Conservation (phyloP, 1,284 basidiomycete species). For the Naganishia sp. region DNA sequence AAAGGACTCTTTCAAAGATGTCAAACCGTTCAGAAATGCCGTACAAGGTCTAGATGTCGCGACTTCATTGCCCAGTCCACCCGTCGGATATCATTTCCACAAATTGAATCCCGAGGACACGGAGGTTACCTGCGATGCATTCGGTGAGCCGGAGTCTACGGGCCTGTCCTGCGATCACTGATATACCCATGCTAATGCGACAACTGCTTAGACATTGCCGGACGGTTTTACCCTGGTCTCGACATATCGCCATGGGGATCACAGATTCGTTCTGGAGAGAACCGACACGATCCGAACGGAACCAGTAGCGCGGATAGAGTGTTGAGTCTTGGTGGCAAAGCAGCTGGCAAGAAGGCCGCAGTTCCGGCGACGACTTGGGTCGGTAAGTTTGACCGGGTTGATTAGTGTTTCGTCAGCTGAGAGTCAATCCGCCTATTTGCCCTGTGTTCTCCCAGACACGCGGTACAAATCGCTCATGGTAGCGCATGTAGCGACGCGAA, state of each 20-base stretch:
- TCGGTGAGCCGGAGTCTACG: background rate
- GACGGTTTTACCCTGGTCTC: slow-evolving; percentile 14
- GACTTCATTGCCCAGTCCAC: slow-evolving; percentile 6
- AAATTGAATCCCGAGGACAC: slow-evolving; percentile 22
- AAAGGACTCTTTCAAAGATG: background rate
- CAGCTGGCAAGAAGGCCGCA: slow-evolving; percentile 7
- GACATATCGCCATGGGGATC: slow-evolving; percentile 9
- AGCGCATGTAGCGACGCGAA: slow-evolving; percentile 15
- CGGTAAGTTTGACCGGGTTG: background rate
- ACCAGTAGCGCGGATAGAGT: slow-evolving; percentile 9
- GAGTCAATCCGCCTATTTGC: background rate
- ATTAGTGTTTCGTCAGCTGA: no score
- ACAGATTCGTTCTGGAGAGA: background rate
- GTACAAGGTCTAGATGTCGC: background rate
- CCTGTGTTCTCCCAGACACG: background rate
- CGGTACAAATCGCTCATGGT: slow-evolving; percentile 25
- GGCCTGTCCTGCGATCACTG: background rate
- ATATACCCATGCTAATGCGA: no score
- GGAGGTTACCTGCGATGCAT: slow-evolving; percentile 18
- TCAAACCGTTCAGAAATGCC: slow-evolving; percentile 7
- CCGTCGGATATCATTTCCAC: slow-evolving; percentile 17
- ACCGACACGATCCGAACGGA: background rate
- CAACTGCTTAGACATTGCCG: slow-evolving; percentile 8
- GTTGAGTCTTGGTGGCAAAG: slow-evolving; percentile 18
- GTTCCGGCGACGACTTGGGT: slow-evolving; percentile 15